Percentiles rank a stretch among this genome's conserved stretches.
Conservation (phyloP, 129 eudicot genomes). For the Glebionis coronaria region DNA sequence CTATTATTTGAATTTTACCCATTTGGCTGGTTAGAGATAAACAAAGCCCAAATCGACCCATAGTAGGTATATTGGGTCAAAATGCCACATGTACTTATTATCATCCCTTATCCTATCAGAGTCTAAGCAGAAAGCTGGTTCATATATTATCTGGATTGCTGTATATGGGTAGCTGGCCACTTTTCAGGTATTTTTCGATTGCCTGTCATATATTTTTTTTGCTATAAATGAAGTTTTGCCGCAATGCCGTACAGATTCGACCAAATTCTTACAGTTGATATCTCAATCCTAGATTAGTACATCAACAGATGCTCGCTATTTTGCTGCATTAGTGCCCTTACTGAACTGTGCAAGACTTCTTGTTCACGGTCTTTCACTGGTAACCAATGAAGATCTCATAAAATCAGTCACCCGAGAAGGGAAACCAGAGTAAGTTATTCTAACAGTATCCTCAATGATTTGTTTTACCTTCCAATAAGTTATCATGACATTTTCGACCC, state of each 20-base stretch:
- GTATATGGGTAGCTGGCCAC: slow-evolving; percentile 91
- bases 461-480: background rate
- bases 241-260: background rate
- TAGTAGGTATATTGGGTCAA: no score
- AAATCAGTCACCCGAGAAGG: slow-evolving; percentile 92
- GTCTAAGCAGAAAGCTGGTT: slow-evolving; percentile 87
- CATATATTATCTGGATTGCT: slow-evolving; percentile 94
- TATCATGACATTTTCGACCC: background rate
- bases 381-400: slow-evolving; percentile 65
- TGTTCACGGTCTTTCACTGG: slow-evolving; percentile 74
- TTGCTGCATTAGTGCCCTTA: slow-evolving; percentile 81
- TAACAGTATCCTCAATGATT: background rate
- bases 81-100: background rate
- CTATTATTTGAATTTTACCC: no score
- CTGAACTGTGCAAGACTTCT: slow-evolving; percentile 64
- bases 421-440: slow-evolving; percentile 73
- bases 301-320: slow-evolving; percentile 81
- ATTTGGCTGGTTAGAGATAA: no score
- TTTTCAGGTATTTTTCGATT: slow-evolving; percentile 58
- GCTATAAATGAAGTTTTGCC: background rate
- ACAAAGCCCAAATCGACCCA: no score
- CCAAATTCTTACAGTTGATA: slow-evolving; percentile 32
- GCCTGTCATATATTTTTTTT: background rate
- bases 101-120: slow-evolving; percentile 38
- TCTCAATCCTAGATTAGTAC: slow-evolving; percentile 93